Evolutionary conservation across 371 early-diverging fungal genomes (phyloP), one percentile per base, ranked within the genome.

Genomic region (Rhizomucor miehei): DNA sequence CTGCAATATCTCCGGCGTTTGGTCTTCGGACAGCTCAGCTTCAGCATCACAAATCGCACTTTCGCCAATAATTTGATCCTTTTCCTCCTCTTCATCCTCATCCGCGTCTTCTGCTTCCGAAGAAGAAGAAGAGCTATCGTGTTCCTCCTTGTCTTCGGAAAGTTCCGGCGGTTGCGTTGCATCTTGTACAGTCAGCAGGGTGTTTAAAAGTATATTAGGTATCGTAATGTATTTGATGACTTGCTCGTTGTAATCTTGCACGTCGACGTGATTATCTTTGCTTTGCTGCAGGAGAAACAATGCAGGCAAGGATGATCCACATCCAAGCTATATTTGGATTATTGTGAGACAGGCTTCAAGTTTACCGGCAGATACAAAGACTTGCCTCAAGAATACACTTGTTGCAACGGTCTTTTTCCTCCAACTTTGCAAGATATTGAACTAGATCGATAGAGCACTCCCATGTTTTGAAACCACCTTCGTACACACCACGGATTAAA

Each of bases 401-500:
- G 38, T 71, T 69, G 20, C 59, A 68, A 35, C 83, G 66, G 37
- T 66, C 55, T 0, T 65, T 59, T 14, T 66, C 66, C 14, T 69
- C 70, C 6, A 71, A 55, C 23, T 72, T 60, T 10, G 80, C 73
- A 6, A 92, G 66, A 59, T 80, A 91, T 38, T 79, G 63, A 16
- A 90, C 85, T 50, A 97, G 73, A 69, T 97, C 97, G 39, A 90
- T 48, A 3, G 92, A 82, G 62, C 95, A 94, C 59, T 97, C 97
- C 97, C 97, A 96, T 0, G 97, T 96, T 71, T 96, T 96, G 59
- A 94, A 84, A 4, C 97, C 97, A 50, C 93, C 97, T 71, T 94
- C 97, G 60, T 95, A 96, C 2, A 90, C 90, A 14, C 93, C 93
- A 34, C 80, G 75, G 39, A 94, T 82, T 16, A 96, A 61, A 69